These are phyloP conservation scores for Pseudotulostoma volvatum DNA, from an alignment of 495 filamentous ascomycete genomes.

Conservation along the genomic window DNA sequence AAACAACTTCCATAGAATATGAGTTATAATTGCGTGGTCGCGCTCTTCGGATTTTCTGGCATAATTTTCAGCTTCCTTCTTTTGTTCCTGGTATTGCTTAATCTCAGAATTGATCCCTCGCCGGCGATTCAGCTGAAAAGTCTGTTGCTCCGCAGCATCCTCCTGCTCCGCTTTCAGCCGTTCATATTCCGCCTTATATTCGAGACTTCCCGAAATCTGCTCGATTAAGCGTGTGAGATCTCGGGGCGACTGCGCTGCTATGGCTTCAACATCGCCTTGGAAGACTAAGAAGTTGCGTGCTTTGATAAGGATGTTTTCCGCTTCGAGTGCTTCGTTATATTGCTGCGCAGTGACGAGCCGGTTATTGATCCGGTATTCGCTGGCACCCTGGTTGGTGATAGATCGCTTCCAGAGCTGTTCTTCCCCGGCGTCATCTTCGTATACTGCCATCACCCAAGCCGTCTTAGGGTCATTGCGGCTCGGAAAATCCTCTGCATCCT, in stretches of 20 bases:
- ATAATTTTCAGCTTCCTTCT: conserved; percentile 87
- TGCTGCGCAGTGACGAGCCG: conserved; percentile 71
- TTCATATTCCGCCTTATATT: conserved; percentile 93
- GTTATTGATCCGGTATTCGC: conserved; percentile 96
- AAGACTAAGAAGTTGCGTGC: conserved; percentile 97
- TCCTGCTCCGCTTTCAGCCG: conserved; percentile 69
- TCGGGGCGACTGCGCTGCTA: conserved; percentile 80
- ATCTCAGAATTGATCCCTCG: conserved; percentile 95
- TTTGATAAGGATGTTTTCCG: conserved; percentile 93
- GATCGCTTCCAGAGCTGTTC: conserved; percentile 90
- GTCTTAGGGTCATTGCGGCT: conserved; percentile 64
- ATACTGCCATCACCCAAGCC: conserved; percentile 98
- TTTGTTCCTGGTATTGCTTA: conserved; percentile 93
- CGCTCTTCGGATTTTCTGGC: conserved; percentile 74
- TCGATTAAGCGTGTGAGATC: conserved; percentile 93
- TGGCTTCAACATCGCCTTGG: conserved; percentile 96
- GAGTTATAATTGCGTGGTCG: conserved; percentile 83
- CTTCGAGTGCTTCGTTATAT: conserved; percentile 86
- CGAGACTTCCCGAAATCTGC: conserved; percentile 90
- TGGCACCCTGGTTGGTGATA: conserved; percentile 74
- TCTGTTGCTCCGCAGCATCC: conserved; percentile 74
- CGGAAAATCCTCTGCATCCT: conserved; percentile 35
- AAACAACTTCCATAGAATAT: conserved; percentile 92
- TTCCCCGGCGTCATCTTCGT: conserved; percentile 92
- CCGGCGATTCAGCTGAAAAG: conserved; percentile 68